Evolutionary conservation across 495 filamentous ascomycete genomes (phyloP).

Genomic region (Aspergillus wentii): DNA sequence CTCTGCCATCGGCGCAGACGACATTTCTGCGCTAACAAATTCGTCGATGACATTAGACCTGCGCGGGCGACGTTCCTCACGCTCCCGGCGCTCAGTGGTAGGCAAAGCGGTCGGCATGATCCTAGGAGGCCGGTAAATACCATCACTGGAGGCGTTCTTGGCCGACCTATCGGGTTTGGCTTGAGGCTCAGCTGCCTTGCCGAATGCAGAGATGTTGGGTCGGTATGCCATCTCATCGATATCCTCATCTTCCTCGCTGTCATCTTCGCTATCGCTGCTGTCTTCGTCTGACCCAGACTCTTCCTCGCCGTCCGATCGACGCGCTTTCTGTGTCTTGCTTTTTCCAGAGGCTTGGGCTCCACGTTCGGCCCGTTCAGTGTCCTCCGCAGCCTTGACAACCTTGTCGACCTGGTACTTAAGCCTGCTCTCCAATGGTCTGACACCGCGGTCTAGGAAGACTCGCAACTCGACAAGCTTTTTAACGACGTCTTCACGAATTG

Average conservation of each 20-base stretch:
- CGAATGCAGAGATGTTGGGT: constrained; percentile 58
- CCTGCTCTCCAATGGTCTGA: constrained; percentile 79
- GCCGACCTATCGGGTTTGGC: constrained; percentile 16
- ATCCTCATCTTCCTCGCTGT: constrained; percentile 34
- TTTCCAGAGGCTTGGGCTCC: constrained; percentile 17
- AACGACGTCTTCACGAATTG: constrained; percentile 56
- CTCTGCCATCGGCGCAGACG: constrained; percentile 67
- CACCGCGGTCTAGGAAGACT: constrained; percentile 85
- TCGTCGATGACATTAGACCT: constrained; percentile 80
- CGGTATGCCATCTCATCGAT: constrained; percentile 64
- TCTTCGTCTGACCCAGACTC: constrained; percentile 23
- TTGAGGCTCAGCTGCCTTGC: constrained; percentile 31
- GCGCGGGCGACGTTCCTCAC: constrained; percentile 37
- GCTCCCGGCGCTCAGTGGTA: constrained; percentile 55
- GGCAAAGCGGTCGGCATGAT: constrained; percentile 70
- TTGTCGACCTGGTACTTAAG: constrained; percentile 87
- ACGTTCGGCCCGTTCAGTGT: constrained; percentile 48
- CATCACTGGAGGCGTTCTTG: constrained; percentile 34
- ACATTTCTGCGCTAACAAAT: constrained; percentile 77
- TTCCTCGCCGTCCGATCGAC: constrained; percentile 17
- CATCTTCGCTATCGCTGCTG: constrained; percentile 35
- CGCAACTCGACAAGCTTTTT: constrained; percentile 81
- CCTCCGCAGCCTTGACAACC: constrained; percentile 80
- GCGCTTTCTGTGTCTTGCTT: constrained; percentile 21
- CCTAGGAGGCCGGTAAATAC: constrained; percentile 78